Conservation (phyloP, 2,329 filamentous ascomycete genomes). For the Colletotrichum phormii region DNA sequence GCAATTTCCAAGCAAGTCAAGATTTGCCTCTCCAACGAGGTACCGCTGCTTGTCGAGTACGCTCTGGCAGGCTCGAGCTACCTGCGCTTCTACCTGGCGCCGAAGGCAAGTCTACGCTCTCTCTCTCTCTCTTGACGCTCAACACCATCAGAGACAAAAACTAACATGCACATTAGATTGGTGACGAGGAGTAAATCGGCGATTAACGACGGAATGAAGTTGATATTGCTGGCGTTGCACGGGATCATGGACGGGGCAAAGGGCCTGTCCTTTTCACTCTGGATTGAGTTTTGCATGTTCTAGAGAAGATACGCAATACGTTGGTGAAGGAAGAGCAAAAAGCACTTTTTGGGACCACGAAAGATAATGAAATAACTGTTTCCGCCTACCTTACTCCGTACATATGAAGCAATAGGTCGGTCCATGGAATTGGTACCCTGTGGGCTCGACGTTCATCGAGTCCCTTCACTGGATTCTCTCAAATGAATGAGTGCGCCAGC, state of each 20-base stretch:
- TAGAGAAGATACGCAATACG: constrained; percentile 23
- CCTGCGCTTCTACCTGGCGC: constrained; percentile 96
- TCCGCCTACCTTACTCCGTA: constrained; percentile 7
- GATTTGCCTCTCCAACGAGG: constrained; percentile 94
- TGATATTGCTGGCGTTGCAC: constrained; percentile 35
- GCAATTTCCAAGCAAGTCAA: constrained; percentile 85
- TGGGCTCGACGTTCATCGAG: not conserved
- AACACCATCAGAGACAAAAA: not conserved
- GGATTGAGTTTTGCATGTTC: constrained; percentile 36
- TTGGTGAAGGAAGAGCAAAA: constrained; percentile 31
- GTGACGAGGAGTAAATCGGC: constrained; percentile 51
- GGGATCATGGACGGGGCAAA: constrained; percentile 29
- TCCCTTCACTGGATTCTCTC: not conserved
- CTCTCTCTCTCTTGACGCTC: not conserved
- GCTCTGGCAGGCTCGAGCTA: constrained; percentile 83
- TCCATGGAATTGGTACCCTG: not conserved
- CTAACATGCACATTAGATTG: constrained; percentile 45
- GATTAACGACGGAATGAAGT: constrained; percentile 25
- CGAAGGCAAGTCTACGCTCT: constrained; percentile 76
- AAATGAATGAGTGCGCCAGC: constrained; percentile 10
- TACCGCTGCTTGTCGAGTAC: constrained; percentile 96
- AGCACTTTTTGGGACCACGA: constrained; percentile 33
- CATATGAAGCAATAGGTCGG: not conserved
- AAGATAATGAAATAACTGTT: constrained; percentile 35
- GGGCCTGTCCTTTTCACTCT: constrained; percentile 29